A percentile compares a stretch with the other conserved stretches of the same genome.
phyloP scores from a whole-genome alignment of 345 rosid genomes.

The Syzygium jambos region DNA sequence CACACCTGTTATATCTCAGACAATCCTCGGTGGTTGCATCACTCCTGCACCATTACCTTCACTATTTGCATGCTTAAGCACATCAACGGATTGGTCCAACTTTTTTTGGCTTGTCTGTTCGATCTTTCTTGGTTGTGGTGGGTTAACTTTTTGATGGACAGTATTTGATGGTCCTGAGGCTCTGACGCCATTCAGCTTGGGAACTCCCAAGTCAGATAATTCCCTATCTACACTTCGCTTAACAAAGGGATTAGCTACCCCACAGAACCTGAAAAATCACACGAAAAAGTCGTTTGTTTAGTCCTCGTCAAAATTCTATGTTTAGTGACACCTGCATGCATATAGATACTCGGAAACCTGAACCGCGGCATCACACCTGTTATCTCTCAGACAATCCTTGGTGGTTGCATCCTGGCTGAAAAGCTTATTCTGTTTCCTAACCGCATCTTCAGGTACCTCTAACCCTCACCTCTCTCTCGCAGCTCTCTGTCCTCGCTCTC shows the following conservation, averaged over 20 bases:
- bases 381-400: constrained; percentile 84
- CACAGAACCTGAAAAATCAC: constrained; percentile 59
- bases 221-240: constrained; percentile 41
- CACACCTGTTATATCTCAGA: constrained; percentile 83
- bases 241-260: constrained; percentile 56
- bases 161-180: constrained; percentile 18
- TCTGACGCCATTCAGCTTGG: constrained; percentile 20
- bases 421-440: too few relatives aligned
- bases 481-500: too few relatives aligned
- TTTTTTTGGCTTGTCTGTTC: constrained; percentile 30
- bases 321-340: not conserved
- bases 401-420: constrained; percentile 42
- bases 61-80: constrained; percentile 29
- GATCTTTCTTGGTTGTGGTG: constrained; percentile 23
- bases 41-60: constrained; percentile 14
- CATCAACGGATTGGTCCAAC: constrained; percentile 13
- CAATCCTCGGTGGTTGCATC: constrained; percentile 48
- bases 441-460: too few relatives aligned
- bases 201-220: constrained; percentile 18
- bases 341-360: constrained; percentile 9
- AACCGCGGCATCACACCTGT: constrained; percentile 35
- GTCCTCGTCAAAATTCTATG: not conserved
- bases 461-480: too few relatives aligned
- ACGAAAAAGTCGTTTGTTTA: not conserved
- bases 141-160: constrained; percentile 10